Conservation (phyloP, 1,284 basidiomycete genomes). For the Microbotryum saponariae region DNA sequence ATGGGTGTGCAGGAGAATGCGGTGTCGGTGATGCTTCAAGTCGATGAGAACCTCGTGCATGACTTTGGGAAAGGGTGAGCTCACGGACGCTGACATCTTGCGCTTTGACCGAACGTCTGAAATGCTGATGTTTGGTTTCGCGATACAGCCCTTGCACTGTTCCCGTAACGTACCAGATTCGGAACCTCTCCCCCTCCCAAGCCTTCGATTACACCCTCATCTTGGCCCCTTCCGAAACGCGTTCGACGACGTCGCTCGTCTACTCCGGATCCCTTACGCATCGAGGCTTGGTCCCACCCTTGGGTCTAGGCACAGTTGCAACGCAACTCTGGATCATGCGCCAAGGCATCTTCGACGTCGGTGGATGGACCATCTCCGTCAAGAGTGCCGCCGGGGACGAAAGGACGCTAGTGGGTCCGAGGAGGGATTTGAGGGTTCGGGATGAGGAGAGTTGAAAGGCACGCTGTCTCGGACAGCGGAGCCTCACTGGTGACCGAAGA, state of each 20-base stretch:
- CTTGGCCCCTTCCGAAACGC: not conserved
- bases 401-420: not conserved
- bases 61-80: slow-evolving; percentile 67
- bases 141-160: slow-evolving; percentile 51
- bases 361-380: slow-evolving; percentile 1
- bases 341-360: slow-evolving; percentile 1
- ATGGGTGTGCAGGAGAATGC: slow-evolving; percentile 75
- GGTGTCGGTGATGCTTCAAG: slow-evolving; percentile 47
- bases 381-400: not conserved
- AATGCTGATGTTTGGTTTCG: slow-evolving; percentile 4
- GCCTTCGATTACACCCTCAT: slow-evolving; percentile 13
- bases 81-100: not conserved
- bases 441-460: not conserved
- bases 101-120: not conserved
- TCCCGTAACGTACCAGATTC: slow-evolving; percentile 53
- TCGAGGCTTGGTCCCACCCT: slow-evolving; percentile 3
- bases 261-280: slow-evolving; percentile 13
- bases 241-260: not conserved
- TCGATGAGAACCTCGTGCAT: slow-evolving; percentile 46
- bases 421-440: not conserved
- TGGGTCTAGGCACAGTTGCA: not conserved
- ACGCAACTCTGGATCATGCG: slow-evolving; percentile 12
- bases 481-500: too few relatives aligned
- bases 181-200: slow-evolving; percentile 48
- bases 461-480: too few relatives aligned